These are phyloP conservation scores for Smallanthus sonchifolius DNA, from an alignment of 129 eudicot species.

Conservation along the genomic window DNA sequence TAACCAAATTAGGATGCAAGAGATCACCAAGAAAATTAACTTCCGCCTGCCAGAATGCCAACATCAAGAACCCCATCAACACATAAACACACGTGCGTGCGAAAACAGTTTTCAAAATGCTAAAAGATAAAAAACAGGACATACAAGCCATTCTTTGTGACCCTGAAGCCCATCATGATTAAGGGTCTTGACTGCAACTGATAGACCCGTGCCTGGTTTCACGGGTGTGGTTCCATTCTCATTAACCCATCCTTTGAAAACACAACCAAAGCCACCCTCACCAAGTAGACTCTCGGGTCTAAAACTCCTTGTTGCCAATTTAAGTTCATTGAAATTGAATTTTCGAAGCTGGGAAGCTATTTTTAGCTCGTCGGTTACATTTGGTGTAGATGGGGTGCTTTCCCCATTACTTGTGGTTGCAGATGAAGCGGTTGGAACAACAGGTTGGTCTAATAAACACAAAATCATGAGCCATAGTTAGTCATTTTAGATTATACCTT, in stretches of 20 bases:
- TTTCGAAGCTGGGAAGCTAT: conserved; percentile 79
- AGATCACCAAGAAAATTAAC: conserved; percentile 90
- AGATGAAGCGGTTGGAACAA: conserved; percentile 57
- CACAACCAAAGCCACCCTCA: conserved; percentile 98
- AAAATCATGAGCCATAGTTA: conserved; percentile 5
- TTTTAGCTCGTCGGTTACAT: conserved; percentile 65
- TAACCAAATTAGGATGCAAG: conserved; percentile 84
- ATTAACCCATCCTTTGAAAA: conserved; percentile 89
- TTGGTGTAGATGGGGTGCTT: conserved; percentile 75
- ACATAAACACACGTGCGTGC: neutral
- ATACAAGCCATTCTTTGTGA: conserved; percentile 96
- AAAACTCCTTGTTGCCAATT: conserved; percentile 78
- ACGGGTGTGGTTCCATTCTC: conserved; percentile 67
- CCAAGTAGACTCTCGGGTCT: conserved; percentile 88
- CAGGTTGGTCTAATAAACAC: conserved; percentile 54
- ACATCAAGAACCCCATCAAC: neutral
- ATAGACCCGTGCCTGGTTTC: conserved; percentile 77
- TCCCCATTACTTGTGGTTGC: conserved; percentile 69
- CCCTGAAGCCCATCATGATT: conserved; percentile 98
- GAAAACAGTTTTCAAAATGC: neutral
- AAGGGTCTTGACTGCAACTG: conserved; percentile 95
- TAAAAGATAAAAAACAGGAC: conserved; percentile 1
- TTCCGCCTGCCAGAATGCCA: conserved; percentile 67
- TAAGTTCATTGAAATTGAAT: conserved; percentile 75
- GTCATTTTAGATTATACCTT: neutral